Evolutionary conservation across 108 stramenopile species (phyloP).

Genomic region (Cyclotella cryptica): DNA sequence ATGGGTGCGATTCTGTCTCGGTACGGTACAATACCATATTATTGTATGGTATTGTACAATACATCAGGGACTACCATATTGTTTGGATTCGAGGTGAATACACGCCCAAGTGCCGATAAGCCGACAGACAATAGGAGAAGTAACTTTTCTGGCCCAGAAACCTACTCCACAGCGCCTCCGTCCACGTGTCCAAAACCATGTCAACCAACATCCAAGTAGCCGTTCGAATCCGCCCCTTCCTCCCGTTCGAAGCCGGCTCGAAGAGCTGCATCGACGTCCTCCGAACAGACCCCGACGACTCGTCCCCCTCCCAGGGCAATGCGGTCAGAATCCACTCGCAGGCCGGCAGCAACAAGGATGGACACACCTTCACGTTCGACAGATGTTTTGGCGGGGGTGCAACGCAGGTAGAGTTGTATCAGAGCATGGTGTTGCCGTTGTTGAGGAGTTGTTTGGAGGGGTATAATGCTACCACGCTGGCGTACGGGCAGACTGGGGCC

Average conservation of each 20-base stretch:
- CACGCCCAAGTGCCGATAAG: too few species aligned
- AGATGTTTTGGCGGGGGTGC: constrained; percentile 58
- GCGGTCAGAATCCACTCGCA: background rate
- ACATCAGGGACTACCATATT: too few species aligned
- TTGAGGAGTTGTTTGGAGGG: constrained; percentile 80
- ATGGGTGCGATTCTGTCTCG: too few species aligned
- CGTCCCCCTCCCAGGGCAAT: constrained; percentile 1
- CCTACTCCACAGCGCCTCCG: too few species aligned
- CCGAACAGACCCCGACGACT: constrained; percentile 15
- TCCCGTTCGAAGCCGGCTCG: constrained; percentile 67
- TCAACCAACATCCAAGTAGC: constrained; percentile 73
- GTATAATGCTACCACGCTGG: constrained; percentile 97
- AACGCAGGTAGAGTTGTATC: constrained; percentile 65
- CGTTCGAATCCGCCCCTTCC: constrained; percentile 81
- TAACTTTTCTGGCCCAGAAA: too few species aligned
- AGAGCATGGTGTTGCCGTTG: constrained; percentile 58
- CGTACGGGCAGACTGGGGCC: constrained; percentile 95
- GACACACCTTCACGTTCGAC: constrained; percentile 73
- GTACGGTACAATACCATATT: too few species aligned
- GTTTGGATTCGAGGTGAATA: too few species aligned
- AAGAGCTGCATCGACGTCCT: constrained; percentile 70
- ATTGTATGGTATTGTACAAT: too few species aligned
- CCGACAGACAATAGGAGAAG: too few species aligned
- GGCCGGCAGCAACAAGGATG: constrained; percentile 9
- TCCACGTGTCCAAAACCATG: background rate